phyloP scores from a whole-genome alignment of 306 rosid genomes.

The Castanea sativa region DNA sequence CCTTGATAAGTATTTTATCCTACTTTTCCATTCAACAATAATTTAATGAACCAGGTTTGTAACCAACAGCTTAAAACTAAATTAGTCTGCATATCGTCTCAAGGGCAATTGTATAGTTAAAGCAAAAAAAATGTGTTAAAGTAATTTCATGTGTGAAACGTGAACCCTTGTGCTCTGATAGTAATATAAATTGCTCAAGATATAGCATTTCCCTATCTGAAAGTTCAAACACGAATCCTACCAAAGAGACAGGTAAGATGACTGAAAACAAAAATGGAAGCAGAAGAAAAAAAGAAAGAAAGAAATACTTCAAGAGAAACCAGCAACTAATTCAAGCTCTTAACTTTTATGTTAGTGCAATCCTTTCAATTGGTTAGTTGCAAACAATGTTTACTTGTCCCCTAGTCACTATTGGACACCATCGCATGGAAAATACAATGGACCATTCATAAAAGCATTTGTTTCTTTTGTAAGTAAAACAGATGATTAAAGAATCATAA shows the following conservation, averaged over 20 bases:
- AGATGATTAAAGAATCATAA: neutral
- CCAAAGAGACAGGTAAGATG: neutral
- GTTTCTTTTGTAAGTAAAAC: too few species aligned
- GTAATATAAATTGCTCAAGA: neutral
- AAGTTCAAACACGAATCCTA: neutral
- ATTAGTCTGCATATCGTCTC: neutral
- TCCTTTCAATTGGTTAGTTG: neutral
- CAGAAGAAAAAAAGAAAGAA: neutral
- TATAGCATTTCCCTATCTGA: neutral
- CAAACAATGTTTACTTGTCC: neutral
- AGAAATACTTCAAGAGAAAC: neutral
- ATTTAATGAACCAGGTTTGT: neutral
- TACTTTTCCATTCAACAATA: neutral
- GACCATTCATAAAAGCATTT: neutral
- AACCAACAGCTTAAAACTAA: neutral
- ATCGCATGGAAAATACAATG: neutral
- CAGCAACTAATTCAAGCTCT: neutral
- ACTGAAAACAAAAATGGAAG: neutral
- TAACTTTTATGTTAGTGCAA: neutral
- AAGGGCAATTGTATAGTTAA: neutral
- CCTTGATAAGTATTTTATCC: neutral
- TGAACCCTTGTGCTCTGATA: neutral
- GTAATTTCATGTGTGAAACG: neutral
- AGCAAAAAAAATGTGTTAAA: too few species aligned
- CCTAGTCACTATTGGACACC: neutral